Evolutionary conservation across 1,139 yeast species (phyloP).

Genomic region (Zygosaccharomyces sapae): DNA sequence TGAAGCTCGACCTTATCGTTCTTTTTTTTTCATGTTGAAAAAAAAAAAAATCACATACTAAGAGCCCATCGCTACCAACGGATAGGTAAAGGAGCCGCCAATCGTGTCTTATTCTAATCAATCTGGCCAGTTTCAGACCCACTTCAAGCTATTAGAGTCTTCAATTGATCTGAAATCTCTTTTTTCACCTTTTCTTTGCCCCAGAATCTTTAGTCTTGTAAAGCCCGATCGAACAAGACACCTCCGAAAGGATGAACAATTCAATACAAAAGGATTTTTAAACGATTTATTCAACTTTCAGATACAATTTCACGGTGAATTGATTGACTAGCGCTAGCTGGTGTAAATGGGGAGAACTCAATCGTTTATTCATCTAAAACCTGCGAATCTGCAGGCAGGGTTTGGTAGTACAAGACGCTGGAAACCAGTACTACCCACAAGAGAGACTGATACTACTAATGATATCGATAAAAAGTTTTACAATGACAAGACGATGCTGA

Average conservation of each 20-base stretch:
- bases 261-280: not conserved
- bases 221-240: not conserved
- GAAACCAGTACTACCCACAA: constrained; percentile 3
- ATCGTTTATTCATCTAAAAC: constrained; percentile 26
- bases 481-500: constrained; percentile 15
- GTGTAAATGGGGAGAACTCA: constrained; percentile 25
- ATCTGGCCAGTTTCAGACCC: not conserved
- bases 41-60: not conserved
- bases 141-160: not conserved
- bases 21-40: constrained; percentile 4
- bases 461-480: not conserved
- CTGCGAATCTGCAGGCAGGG: constrained; percentile 20
- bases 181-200: not conserved
- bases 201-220: not conserved
- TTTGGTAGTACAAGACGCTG: constrained; percentile 8
- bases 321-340: not conserved
- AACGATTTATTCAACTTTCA: too few species aligned
- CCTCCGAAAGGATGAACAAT: not conserved
- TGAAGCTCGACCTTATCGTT: not conserved
- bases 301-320: too few species aligned
- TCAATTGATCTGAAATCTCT: not conserved
- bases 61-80: constrained; percentile 3
- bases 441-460: not conserved
- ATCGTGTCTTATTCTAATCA: not conserved
- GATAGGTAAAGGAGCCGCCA: not conserved